These are phyloP conservation scores for Syzygium aromaticum DNA, from an alignment of 345 rosid species.

Conservation along the genomic window DNA sequence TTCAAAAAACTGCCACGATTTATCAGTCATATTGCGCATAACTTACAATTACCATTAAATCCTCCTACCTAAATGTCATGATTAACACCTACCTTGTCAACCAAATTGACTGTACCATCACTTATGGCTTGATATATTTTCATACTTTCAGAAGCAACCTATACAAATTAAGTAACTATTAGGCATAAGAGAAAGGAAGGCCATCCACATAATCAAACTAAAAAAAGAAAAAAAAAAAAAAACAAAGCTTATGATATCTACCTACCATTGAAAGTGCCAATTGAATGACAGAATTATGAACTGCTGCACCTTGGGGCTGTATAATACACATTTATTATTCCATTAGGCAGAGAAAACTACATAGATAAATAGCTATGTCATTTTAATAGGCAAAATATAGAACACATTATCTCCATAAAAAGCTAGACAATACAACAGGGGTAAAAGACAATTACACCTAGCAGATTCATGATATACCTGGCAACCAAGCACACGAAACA, in stretches of 20 bases:
- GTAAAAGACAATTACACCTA: neutral
- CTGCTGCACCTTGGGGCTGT: constrained; percentile 94
- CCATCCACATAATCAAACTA: neutral
- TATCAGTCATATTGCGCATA: constrained; percentile 1
- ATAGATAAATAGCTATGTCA: neutral
- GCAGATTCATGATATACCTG: constrained; percentile 38
- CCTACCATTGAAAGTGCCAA: constrained; percentile 87
- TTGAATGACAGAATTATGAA: constrained; percentile 70
- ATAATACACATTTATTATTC: constrained; percentile 14
- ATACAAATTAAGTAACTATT: neutral
- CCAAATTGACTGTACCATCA: constrained; percentile 82
- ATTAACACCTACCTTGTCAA: constrained; percentile 67
- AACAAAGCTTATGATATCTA: constrained; percentile 9
- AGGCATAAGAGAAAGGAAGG: neutral
- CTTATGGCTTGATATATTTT: constrained; percentile 83
- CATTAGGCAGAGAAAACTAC: neutral
- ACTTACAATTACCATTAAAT: neutral
- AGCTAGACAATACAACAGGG: neutral
- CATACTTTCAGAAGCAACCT: constrained; percentile 90
- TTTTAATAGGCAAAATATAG: neutral
- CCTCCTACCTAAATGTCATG: neutral
- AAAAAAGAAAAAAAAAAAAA: neutral
- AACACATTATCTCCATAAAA: neutral
- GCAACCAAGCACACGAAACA: constrained; percentile 85
- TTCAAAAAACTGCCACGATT: constrained; percentile 77